Evolutionary conservation across 495 filamentous ascomycete species (phyloP).

Genomic region (Beverwykella pulmonaria): DNA sequence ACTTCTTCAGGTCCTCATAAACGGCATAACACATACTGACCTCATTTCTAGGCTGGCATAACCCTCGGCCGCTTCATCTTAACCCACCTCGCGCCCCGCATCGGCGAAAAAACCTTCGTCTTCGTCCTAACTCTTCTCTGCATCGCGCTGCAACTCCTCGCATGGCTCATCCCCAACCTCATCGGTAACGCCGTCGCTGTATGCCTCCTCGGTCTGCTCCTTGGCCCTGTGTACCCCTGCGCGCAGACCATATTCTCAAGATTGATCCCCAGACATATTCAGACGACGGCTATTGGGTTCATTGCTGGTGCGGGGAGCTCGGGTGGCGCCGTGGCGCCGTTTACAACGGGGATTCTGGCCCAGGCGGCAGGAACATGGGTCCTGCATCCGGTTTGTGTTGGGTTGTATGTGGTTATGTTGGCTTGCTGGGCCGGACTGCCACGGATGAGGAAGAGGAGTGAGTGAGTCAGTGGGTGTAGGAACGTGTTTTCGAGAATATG

Average conservation of each 20-base stretch:
- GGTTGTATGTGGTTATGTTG: conserved; percentile 70
- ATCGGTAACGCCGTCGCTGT: conserved; percentile 56
- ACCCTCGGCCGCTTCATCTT: conserved; percentile 72
- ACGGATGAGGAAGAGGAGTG: conserved; percentile 56
- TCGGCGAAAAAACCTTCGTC: conserved; percentile 72
- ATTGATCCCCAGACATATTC: conserved; percentile 63
- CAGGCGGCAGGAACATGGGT: conserved; percentile 71
- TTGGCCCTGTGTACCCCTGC: conserved; percentile 78
- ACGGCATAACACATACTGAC: conserved; percentile 1
- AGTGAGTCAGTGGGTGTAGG: conserved; percentile 29
- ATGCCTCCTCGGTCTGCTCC: conserved; percentile 70
- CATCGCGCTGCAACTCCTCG: conserved; percentile 67
- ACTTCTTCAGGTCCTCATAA: not conserved
- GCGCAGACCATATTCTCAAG: conserved; percentile 67
- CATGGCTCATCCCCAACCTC: conserved; percentile 67
- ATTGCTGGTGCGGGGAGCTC: conserved; percentile 73
- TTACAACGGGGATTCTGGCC: conserved; percentile 71
- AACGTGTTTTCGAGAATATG: too few species aligned
- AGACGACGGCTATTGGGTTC: conserved; percentile 68
- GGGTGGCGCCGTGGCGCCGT: conserved; percentile 74
- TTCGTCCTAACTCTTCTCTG: conserved; percentile 61
- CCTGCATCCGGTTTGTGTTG: conserved; percentile 70
- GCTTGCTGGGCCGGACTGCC: conserved; percentile 65
- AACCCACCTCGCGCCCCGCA: conserved; percentile 59
- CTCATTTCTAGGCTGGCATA: conserved; percentile 55